Conservation (phyloP, 2,329 filamentous ascomycete species). For the Pseudocercospora macadamiae region DNA sequence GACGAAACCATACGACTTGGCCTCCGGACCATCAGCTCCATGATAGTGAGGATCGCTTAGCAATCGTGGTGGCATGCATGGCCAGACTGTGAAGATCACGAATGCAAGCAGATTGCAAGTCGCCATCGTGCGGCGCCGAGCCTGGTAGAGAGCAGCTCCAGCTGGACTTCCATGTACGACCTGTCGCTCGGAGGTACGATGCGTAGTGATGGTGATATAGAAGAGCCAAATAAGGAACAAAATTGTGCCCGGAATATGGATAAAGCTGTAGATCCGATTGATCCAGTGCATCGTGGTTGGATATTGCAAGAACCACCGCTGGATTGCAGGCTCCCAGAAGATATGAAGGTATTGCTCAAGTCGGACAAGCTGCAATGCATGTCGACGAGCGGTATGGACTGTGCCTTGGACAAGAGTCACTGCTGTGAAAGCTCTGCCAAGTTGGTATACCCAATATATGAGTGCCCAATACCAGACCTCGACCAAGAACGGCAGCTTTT, state of each 20-base stretch:
- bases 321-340: constrained; percentile 67
- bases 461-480: constrained; percentile 79
- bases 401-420: constrained; percentile 69
- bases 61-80: constrained; percentile 63
- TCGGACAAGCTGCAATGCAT: constrained; percentile 69
- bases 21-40: constrained; percentile 59
- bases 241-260: constrained; percentile 77
- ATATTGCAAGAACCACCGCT: constrained; percentile 59
- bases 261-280: constrained; percentile 75
- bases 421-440: constrained; percentile 72
- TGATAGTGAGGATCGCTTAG: constrained; percentile 58
- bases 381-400: constrained; percentile 67
- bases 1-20: constrained; percentile 62
- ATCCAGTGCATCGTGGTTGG: constrained; percentile 66
- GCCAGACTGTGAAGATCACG: constrained; percentile 62
- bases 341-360: constrained; percentile 67
- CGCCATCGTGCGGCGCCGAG: constrained; percentile 59
- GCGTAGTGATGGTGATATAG: constrained; percentile 69
- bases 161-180: constrained; percentile 46
- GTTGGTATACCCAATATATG: constrained; percentile 68
- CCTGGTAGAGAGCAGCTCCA: constrained; percentile 58
- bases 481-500: constrained; percentile 70
- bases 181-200: constrained; percentile 45
- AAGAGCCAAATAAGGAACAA: constrained; percentile 69
- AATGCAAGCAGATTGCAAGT: constrained; percentile 63